These are phyloP conservation scores for Podila horticola DNA, from an alignment of 192 early-diverging fungal genomes.

Conservation along the genomic window DNA sequence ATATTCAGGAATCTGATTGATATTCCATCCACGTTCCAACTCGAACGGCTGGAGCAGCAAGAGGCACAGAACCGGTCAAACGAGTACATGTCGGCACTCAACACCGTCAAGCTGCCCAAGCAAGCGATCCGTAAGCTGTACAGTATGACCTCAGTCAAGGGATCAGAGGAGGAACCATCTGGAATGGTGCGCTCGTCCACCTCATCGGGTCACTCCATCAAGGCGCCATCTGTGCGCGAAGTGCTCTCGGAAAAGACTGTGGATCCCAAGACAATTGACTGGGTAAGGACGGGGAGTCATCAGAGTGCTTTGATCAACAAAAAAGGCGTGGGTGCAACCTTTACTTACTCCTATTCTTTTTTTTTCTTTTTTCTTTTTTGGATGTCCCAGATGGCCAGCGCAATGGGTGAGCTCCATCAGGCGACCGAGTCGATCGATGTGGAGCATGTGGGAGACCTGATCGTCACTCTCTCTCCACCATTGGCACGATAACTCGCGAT, in stretches of 20 bases:
- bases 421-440: slow-evolving; percentile 51
- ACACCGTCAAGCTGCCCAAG: slow-evolving; percentile 44
- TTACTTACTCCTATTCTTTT: not conserved
- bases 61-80: slow-evolving; percentile 40
- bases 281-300: slow-evolving; percentile 14
- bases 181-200: slow-evolving; percentile 13
- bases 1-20: slow-evolving; percentile 40
- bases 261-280: slow-evolving; percentile 36
- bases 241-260: slow-evolving; percentile 47
- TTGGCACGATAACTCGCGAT: not conserved
- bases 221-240: slow-evolving; percentile 48
- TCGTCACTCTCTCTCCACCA: slow-evolving; percentile 42
- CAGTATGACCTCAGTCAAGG: slow-evolving; percentile 43
- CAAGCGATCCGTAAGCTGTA: slow-evolving; percentile 38
- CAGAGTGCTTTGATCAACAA: not conserved
- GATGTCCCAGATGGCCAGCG: slow-evolving; percentile 35
- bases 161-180: not conserved
- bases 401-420: slow-evolving; percentile 46
- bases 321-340: too few species aligned
- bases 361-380: too few species aligned
- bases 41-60: slow-evolving; percentile 45
- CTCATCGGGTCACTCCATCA: slow-evolving; percentile 36
- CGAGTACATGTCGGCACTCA: slow-evolving; percentile 38
- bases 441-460: slow-evolving; percentile 43
- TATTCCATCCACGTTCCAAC: slow-evolving; percentile 44